Conservation (phyloP, 108 stramenopile genomes). For the Nitzschia putrida region DNA sequence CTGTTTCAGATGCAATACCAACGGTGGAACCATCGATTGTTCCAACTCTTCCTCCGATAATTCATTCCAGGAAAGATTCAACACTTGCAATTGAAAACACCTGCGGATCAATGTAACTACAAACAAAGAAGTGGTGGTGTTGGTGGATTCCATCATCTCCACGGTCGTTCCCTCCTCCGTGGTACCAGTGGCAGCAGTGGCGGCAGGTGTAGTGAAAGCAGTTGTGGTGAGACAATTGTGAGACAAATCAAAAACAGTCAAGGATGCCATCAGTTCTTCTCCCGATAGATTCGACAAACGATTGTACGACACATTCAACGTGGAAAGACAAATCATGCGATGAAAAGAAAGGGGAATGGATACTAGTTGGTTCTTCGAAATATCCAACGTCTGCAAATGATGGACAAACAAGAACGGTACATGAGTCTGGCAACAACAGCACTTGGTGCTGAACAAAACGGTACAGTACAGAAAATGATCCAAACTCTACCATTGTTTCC, state of each 20-base stretch:
- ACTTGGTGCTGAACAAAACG: background rate
- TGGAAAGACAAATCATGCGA: conserved; percentile 9
- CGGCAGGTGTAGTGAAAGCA: background rate
- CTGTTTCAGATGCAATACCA: conserved; percentile 6
- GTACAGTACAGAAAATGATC: background rate
- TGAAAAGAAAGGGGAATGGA: conserved; percentile 28
- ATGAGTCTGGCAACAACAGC: background rate
- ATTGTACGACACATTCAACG: conserved; percentile 4
- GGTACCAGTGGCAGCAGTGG: background rate
- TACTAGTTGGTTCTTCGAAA: conserved; percentile 22
- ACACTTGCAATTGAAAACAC: conserved; percentile 13
- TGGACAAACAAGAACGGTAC: background rate
- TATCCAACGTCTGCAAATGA: conserved; percentile 4
- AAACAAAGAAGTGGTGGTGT: background rate
- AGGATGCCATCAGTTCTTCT: conserved; percentile 6
- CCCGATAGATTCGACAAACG: background rate
- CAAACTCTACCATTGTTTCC: background rate
- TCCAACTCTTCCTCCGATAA: background rate
- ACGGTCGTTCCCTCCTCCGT: background rate
- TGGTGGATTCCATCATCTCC: background rate
- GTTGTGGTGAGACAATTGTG: conserved; percentile 12
- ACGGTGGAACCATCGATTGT: background rate
- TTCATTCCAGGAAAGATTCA: conserved; percentile 13
- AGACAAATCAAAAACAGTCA: conserved; percentile 14
- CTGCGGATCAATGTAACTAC: background rate